phyloP scores from a whole-genome alignment of 1,139 yeast genomes.

The Yamadazyma dendronema region DNA sequence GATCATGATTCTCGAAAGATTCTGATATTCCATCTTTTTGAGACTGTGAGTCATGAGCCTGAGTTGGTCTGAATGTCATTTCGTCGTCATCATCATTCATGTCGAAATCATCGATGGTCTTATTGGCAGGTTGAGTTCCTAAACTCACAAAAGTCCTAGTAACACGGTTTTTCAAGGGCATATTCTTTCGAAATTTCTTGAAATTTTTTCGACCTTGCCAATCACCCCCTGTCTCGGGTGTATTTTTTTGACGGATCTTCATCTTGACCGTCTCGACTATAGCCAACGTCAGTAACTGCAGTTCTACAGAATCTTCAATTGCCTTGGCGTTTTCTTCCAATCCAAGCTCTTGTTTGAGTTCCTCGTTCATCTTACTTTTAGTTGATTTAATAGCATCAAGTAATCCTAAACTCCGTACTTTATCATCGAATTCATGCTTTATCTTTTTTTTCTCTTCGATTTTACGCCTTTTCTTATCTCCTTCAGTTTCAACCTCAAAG shows the following conservation, averaged over 20 bases:
- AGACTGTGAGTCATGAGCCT: neutral
- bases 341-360: constrained; percentile 30
- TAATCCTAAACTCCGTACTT: constrained; percentile 11
- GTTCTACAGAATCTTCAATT: constrained; percentile 8
- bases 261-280: constrained; percentile 37
- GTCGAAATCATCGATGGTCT: neutral
- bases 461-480: neutral
- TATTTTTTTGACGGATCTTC: constrained; percentile 12
- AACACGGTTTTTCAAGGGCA: constrained; percentile 20
- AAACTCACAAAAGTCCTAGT: constrained; percentile 23
- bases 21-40: neutral
- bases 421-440: constrained; percentile 1
- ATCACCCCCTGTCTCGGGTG: constrained; percentile 3
- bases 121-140: neutral
- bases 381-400: constrained; percentile 36
- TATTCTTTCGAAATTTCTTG: constrained; percentile 34
- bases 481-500: constrained; percentile 2
- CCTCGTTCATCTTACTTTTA: constrained; percentile 25
- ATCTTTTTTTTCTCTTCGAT: neutral
- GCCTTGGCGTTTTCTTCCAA: constrained; percentile 14
- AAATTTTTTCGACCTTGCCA: constrained; percentile 34
- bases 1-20: too few species aligned
- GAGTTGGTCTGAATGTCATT: neutral
- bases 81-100: neutral
- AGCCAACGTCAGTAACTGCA: constrained; percentile 25